Evolutionary conservation across 805 yeast species (phyloP).

Genomic region (Hanseniaspora occidentalis): DNA sequence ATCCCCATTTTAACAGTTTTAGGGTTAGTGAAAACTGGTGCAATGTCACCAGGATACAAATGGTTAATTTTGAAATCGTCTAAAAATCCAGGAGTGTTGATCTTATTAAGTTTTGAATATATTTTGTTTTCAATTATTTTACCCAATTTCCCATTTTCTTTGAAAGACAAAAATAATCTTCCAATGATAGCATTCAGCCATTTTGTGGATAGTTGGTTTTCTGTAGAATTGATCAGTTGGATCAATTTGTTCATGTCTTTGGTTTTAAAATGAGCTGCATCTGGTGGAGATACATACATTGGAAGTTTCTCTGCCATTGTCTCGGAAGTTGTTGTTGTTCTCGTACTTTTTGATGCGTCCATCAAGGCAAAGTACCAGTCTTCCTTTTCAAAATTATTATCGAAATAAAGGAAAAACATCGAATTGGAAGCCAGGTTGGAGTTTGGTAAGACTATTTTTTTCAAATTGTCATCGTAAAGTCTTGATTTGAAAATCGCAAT

Average conservation of each 20-base stretch:
- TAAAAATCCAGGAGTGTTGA: slow-evolving; percentile 77
- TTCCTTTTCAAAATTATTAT: slow-evolving; percentile 72
- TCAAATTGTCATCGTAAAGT: slow-evolving; percentile 12
- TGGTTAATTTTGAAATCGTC: slow-evolving; percentile 69
- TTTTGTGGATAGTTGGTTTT: slow-evolving; percentile 68
- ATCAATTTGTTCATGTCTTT: slow-evolving; percentile 61
- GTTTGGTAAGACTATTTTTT: slow-evolving; percentile 1
- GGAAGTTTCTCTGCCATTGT: slow-evolving; percentile 11
- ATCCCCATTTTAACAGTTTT: slow-evolving; percentile 56
- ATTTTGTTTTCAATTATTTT: slow-evolving; percentile 45
- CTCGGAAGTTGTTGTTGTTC: slow-evolving; percentile 6
- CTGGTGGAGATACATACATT: slow-evolving; percentile 25
- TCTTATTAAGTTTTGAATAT: slow-evolving; percentile 59
- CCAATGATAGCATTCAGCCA: slow-evolving; percentile 90
- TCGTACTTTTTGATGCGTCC: slow-evolving; percentile 52
- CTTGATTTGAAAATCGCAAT: slow-evolving; percentile 53
- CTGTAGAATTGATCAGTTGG: slow-evolving; percentile 67
- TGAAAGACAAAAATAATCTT: slow-evolving; percentile 63
- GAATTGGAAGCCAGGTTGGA: slow-evolving; percentile 1
- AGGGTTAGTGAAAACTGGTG: slow-evolving; percentile 72
- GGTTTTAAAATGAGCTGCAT: slow-evolving; percentile 59
- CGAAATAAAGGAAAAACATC: slow-evolving; percentile 54
- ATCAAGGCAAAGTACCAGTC: slow-evolving; percentile 85
- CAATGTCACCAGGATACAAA: slow-evolving; percentile 64
- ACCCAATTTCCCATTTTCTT: slow-evolving; percentile 57